Conservation (phyloP, 495 filamentous ascomycete genomes). For the Podospora australis region DNA sequence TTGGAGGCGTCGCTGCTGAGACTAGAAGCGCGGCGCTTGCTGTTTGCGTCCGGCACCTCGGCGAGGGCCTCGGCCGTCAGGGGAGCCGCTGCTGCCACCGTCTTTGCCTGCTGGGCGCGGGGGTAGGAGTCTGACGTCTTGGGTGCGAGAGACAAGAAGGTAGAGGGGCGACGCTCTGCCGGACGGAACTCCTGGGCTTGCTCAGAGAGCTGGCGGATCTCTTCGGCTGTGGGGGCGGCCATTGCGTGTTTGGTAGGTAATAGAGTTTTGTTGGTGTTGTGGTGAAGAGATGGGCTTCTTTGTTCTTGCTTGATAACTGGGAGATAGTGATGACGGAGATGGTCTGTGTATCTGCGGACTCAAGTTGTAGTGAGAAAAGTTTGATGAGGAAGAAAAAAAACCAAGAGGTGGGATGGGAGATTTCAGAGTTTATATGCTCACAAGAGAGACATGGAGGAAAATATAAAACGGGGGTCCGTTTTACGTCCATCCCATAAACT, state of each 20-base stretch:
- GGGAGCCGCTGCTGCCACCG: no score
- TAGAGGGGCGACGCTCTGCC: slow-evolving; percentile 26
- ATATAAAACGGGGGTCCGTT: not conserved
- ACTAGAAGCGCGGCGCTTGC: slow-evolving; percentile 29
- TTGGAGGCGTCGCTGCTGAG: slow-evolving; percentile 30
- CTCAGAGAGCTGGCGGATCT: slow-evolving; percentile 21
- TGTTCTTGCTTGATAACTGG: not conserved
- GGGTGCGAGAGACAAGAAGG: slow-evolving; percentile 42
- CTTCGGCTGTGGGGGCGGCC: slow-evolving; percentile 8
- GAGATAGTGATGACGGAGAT: not conserved
- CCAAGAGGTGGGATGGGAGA: not conserved
- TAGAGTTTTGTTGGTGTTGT: not conserved
- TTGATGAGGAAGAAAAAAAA: not conserved
- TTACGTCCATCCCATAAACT: no score
- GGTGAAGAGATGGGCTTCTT: not conserved
- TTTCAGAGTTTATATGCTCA: not conserved
- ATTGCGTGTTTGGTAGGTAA: slow-evolving; percentile 3
- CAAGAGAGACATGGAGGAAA: not conserved
- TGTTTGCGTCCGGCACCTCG: slow-evolving; percentile 17
- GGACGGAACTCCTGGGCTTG: slow-evolving; percentile 16
- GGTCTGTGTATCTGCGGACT: not conserved
- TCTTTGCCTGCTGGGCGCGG: slow-evolving; percentile 13
- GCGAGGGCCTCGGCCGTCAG: slow-evolving; percentile 3
- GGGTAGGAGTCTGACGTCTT: slow-evolving; percentile 40
- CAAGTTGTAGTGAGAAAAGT: not conserved